A percentile compares a stretch with the other conserved stretches of the same genome.
phyloP scores from a whole-genome alignment of 2,329 filamentous ascomycete genomes.

The Alternaria triticina region DNA sequence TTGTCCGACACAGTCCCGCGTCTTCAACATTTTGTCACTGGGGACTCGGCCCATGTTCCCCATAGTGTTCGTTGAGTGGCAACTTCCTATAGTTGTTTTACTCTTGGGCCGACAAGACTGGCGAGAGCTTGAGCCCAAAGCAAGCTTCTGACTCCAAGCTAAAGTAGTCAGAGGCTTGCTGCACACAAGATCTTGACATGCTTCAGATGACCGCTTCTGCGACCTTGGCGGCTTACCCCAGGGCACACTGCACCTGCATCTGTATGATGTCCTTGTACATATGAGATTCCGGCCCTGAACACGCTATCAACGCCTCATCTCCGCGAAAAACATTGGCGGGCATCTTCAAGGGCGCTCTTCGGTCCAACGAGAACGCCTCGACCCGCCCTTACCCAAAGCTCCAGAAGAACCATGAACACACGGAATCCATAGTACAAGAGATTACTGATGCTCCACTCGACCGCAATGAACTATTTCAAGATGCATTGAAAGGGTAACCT shows the following conservation, averaged over 20 bases:
- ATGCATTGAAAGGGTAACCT: background rate
- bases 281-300: background rate
- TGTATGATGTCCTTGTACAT: background rate
- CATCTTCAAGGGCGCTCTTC: background rate
- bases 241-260: background rate
- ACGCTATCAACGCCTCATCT: background rate
- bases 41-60: background rate
- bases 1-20: background rate
- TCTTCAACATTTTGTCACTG: background rate
- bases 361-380: background rate
- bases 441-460: background rate
- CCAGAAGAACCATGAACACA: background rate
- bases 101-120: background rate
- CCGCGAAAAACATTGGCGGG: background rate
- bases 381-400: background rate
- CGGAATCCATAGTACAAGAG: background rate
- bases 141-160: conserved; percentile 2
- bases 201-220: conserved; percentile 10
- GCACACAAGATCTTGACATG: conserved; percentile 14
- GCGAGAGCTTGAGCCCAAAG: background rate
- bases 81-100: background rate
- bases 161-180: conserved; percentile 18
- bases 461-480: background rate
- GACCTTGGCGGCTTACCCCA: conserved; percentile 10
- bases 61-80: background rate